Evolutionary conservation across 495 filamentous ascomycete species (phyloP).

Genomic region (Hypoxylon subgilvum): DNA sequence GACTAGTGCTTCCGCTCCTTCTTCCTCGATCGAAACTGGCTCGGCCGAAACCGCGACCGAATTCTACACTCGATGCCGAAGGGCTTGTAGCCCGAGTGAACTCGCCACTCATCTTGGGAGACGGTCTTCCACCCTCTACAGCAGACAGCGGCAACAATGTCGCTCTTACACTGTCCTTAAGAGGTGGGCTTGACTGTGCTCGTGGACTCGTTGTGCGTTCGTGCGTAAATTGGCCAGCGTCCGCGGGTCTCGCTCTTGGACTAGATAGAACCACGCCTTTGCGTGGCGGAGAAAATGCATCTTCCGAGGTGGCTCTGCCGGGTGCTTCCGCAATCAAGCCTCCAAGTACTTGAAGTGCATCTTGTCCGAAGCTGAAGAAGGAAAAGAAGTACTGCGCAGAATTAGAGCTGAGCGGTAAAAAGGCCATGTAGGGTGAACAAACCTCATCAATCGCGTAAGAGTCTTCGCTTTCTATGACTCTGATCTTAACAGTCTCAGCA

Average conservation of each 20-base stretch:
- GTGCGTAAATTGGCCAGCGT: conserved; percentile 41
- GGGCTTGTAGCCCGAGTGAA: too few species aligned
- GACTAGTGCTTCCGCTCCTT: too few species aligned
- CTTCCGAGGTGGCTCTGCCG: too few species aligned
- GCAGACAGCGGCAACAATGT: conserved; percentile 66
- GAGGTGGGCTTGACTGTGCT: too few species aligned
- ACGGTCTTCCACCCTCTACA: conserved; percentile 55
- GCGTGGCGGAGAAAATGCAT: too few species aligned
- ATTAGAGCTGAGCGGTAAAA: conserved; percentile 27
- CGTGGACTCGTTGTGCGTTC: too few species aligned
- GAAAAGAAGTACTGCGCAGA: conserved; percentile 89
- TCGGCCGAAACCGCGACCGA: too few species aligned
- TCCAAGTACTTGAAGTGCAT: conserved; percentile 80
- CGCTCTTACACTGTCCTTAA: conserved; percentile 67
- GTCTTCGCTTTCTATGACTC: conserved; percentile 90
- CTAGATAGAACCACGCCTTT: conserved; percentile 30
- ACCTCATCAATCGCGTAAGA: conserved; percentile 95
- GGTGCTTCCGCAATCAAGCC: conserved; percentile 74
- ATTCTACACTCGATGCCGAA: too few species aligned
- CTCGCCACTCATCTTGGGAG: conserved; percentile 54
- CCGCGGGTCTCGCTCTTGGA: not conserved
- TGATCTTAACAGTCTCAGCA: too few species aligned
- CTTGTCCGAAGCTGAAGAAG: conserved; percentile 86
- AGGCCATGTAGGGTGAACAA: conserved; percentile 34
- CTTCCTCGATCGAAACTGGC: too few species aligned